Evolutionary conservation across 2,329 filamentous ascomycete genomes (phyloP), one percentile per base, ranked within the genome.

Genomic region (Rutstroemia sp.): DNA sequence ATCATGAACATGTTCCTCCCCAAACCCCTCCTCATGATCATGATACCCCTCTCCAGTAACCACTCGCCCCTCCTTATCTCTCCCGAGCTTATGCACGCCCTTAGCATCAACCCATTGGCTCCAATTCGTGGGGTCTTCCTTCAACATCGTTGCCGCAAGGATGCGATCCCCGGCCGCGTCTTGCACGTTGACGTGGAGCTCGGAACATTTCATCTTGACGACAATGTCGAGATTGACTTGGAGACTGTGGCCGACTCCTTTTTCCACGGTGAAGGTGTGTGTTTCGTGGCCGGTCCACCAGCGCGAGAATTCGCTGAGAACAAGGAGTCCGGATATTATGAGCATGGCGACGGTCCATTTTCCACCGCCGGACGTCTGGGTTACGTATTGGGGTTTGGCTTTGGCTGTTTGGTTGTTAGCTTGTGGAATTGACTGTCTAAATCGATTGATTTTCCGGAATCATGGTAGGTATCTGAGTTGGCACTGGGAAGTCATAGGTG

Each of bases 171-270:
- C 92, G 0, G 90, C 84, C 2, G 92, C 92, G 71, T 99, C 94
- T 75, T 97, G 94, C 51, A 99, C 92, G 73, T 99, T 97, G 72
- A 99, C 78, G 74, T 96, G 89, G n/a, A 99, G 75, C 69, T 95
- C 87, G 57, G 79, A 75, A 76, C 94, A 99, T 64, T 79, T 76
- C 94, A 99, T 99, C 52, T 80, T 80, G 49, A 99, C 79, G 5
- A 97, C 89, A n/a, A 95, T 78, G 73, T 99, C 94, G 57, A 99
- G 76, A 75, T 99, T 99, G 74, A 99, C 87, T 73, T 97, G 92
- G 71, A 99, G 81, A 60, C 84, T 80, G 72, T 90, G 90, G 2
- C 88, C 87, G 40, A 99, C 80, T 63, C 89, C 89, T 73, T 95
- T 94, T 72, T 97, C 94, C 56, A 99, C 92, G 58, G 86, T 86